A percentile compares a stretch with the other conserved stretches of the same genome.
Conservation (phyloP, 805 yeast species). For the Suhomyces tanzawaensis region DNA sequence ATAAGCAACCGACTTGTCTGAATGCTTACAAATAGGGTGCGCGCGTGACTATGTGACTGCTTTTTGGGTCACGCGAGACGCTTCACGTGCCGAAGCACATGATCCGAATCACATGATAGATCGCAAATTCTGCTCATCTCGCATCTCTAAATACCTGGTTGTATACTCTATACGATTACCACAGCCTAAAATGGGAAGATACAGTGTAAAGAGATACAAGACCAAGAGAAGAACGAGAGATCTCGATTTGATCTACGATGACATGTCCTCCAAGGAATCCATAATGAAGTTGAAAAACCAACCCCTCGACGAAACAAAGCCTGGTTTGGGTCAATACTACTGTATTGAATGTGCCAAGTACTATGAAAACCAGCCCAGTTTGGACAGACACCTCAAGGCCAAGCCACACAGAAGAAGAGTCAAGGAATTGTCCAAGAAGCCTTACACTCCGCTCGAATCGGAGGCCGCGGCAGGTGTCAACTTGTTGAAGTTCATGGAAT, state of each 20-base stretch:
- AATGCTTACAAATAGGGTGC: not conserved
- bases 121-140: slow-evolving; percentile 7
- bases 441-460: slow-evolving; percentile 84
- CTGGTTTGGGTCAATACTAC: slow-evolving; percentile 93
- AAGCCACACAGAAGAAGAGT: slow-evolving; percentile 87
- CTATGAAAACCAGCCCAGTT: slow-evolving; percentile 73
- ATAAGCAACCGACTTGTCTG: not conserved
- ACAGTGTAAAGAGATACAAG: slow-evolving; percentile 81
- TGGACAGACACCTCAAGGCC: slow-evolving; percentile 67
- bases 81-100: not conserved
- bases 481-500: slow-evolving; percentile 60
- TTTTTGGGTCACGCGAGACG: not conserved
- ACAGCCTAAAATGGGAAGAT: slow-evolving; percentile 66
- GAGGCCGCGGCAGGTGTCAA: slow-evolving; percentile 88
- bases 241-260: slow-evolving; percentile 77
- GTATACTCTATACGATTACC: slow-evolving; percentile 2
- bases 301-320: slow-evolving; percentile 81
- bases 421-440: slow-evolving; percentile 69
- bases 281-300: slow-evolving; percentile 71
- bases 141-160: too few species aligned
- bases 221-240: slow-evolving; percentile 86
- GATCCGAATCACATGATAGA: not conserved
- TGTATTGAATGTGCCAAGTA: slow-evolving; percentile 94
- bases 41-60: slow-evolving; percentile 5
- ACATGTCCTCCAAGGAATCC: slow-evolving; percentile 62